phyloP scores from a whole-genome alignment of 768 basidiomycete genomes.

The Tulasnella sp. region DNA sequence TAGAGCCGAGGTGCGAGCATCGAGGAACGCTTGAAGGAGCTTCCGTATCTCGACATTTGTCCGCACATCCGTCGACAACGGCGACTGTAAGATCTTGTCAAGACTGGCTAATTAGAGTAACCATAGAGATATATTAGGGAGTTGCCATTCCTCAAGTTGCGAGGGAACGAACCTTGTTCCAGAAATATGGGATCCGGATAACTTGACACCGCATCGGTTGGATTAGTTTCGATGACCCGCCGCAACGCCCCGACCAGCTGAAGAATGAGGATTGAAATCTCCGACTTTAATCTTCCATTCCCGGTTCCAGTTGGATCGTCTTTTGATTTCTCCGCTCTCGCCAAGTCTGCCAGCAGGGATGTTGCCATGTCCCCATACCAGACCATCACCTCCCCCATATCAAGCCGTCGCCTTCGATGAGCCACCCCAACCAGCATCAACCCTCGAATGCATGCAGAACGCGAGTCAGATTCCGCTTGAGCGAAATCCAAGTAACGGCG shows the following conservation, averaged over 20 bases:
- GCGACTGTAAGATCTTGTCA: slow-evolving; percentile 40
- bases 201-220: slow-evolving; percentile 29
- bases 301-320: background rate
- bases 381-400: slow-evolving; percentile 45
- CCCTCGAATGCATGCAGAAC: slow-evolving; percentile 66
- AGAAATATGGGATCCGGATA: slow-evolving; percentile 62
- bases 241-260: slow-evolving; percentile 49
- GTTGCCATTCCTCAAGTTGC: background rate
- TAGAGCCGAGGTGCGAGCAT: slow-evolving; percentile 41
- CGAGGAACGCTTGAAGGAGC: slow-evolving; percentile 54
- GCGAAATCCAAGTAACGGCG: slow-evolving; percentile 59
- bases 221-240: slow-evolving; percentile 40
- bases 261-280: slow-evolving; percentile 37
- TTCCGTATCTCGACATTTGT: slow-evolving; percentile 50
- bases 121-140: slow-evolving; percentile 3
- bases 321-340: slow-evolving; percentile 17
- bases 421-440: slow-evolving; percentile 62
- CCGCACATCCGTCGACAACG: slow-evolving; percentile 39
- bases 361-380: slow-evolving; percentile 61
- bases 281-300: slow-evolving; percentile 20
- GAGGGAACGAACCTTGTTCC: slow-evolving; percentile 40
- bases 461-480: slow-evolving; percentile 53
- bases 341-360: slow-evolving; percentile 49
- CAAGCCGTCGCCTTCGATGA: slow-evolving; percentile 45
- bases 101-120: slow-evolving; percentile 47